Evolutionary conservation across 169 alveolate genomes (phyloP), one percentile per base, ranked within the genome.

Genomic region (Besnoitia besnoiti): DNA sequence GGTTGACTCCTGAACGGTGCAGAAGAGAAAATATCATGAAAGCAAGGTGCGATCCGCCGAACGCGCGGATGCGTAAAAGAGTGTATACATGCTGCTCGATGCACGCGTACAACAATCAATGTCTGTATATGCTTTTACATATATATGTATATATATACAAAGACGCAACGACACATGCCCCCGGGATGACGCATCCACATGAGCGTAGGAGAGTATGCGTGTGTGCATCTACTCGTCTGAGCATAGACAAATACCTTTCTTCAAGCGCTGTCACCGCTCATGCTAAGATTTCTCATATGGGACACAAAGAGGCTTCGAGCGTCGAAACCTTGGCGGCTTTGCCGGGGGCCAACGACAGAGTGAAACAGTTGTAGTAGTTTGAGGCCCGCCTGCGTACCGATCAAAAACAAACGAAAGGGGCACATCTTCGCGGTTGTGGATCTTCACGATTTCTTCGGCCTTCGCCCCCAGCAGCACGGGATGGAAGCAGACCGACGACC

Each of bases 401-500:
- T 96, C 97, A 95, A 98, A 97, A 46, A 95, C 93, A 90, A 97
- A 98, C 73, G 97, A 91, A 90, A 98, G 96, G 21, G 99, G 99
- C 79, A 98, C 93, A 92, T 96, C 97, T 92, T 98, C 99, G 92
- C 96, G 94, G 93, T 98, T 98, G 76, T 95, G 96, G 42, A 98
- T 90, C 73, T 96, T 90, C 47, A 98, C 97, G 19, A 96, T 96
- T 96, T 97, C 99, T 91, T 96, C 96, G 88, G 97, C 98, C 87
- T 97, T 96, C 87, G 98, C 98, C 90, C 98, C 98, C 59, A 98
- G 93, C 46, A 98, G 95, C n/a, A 98, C 95, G 40, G 98, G 99
- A 49, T 98, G 97, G 93, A 98, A 98, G 94, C 96, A 96, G 76
- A 98, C 96, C 92, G 97, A 96, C 19, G 99, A 98, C 51, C 96